Base-by-base conservation (phyloP, 495 filamentous ascomycete genomes). In the Neurospora africana region DNA sequence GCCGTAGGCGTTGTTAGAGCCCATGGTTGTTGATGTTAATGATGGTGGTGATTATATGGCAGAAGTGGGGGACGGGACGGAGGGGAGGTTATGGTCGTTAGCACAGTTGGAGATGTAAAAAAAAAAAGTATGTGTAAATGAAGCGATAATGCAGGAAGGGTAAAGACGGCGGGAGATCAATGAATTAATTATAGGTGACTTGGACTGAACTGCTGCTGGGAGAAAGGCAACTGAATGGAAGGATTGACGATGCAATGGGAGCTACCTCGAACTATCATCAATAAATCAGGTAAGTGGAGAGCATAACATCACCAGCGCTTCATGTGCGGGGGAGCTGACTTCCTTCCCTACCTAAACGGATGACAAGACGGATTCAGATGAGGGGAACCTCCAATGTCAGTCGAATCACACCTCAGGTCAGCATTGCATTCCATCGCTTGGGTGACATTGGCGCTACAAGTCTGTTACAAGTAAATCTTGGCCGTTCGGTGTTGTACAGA, bases 21-120 rank as follows among this genome's bases (percentile, higher is more conserved):
- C 83, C 83, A 84, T 84, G 38, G 47, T 74, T 67, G 36, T 37
- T 35, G 43, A 27, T 27, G 43, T 30, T 47, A n/a, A n/a, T n/a
- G n/a, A n/a, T n/a, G 47, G 13, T 61, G 53, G 6, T 65, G 53
- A 15, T 65, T 17, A 65, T 15, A 1, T 61, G 13, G 27, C 23
- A 23, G 11, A 23, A 23, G 23, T 17, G 23, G 13, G 23, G 53
- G 21, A 23, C 10, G 23, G 53, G 9, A 47, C 10, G 21, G 9
- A 47, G 21, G 44, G 44, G 44, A 17, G 2, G 53, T 30, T 61
- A 15, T 27, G 23, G 21, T 61, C 11, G 13, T 33, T 17, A 19
- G 15, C 2, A 61, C 23, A 10, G 15, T 65, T 1, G 7, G 23
- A 58, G 47, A 61, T 27, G 23, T 5, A 35, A 9, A 4, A 65